Conservation (phyloP, 31 red algal species). For the Porphyra umbilicalis region DNA sequence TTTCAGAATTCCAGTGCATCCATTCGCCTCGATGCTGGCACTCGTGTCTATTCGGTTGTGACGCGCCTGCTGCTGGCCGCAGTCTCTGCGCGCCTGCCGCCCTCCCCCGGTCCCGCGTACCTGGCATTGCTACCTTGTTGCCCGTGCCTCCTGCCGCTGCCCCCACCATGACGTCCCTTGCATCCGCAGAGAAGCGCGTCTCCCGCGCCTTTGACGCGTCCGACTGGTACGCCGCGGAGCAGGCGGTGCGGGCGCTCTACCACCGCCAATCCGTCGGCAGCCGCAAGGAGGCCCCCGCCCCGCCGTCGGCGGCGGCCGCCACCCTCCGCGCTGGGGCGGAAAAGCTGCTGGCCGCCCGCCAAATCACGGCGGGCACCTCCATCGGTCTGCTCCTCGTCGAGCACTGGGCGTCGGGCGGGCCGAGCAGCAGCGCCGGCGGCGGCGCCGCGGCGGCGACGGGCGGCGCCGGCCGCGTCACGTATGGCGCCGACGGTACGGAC, state of each 20-base stretch:
- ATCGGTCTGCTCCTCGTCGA: not conserved
- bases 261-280: not conserved
- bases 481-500: not conserved
- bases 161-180: not conserved
- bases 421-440: not conserved
- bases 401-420: not conserved
- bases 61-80: too few species aligned
- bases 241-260: not conserved
- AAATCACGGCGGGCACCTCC: not conserved
- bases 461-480: not conserved
- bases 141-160: too few species aligned
- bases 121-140: too few species aligned
- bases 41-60: too few species aligned
- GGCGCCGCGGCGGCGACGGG: not conserved
- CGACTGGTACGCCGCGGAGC: not conserved
- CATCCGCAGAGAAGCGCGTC: not conserved
- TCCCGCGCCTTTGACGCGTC: not conserved
- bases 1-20: too few species aligned
- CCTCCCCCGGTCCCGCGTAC: too few species aligned
- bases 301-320: not conserved
- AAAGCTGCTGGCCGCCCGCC: not conserved
- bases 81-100: too few species aligned
- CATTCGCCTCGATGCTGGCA: too few species aligned
- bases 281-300: not conserved
- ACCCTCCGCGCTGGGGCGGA: not conserved